Percentiles rank a stretch among this genome's conserved stretches.
Evolutionary conservation across 2,329 filamentous ascomycete species (phyloP).

Genomic region (Penicillium sclerotigenum): DNA sequence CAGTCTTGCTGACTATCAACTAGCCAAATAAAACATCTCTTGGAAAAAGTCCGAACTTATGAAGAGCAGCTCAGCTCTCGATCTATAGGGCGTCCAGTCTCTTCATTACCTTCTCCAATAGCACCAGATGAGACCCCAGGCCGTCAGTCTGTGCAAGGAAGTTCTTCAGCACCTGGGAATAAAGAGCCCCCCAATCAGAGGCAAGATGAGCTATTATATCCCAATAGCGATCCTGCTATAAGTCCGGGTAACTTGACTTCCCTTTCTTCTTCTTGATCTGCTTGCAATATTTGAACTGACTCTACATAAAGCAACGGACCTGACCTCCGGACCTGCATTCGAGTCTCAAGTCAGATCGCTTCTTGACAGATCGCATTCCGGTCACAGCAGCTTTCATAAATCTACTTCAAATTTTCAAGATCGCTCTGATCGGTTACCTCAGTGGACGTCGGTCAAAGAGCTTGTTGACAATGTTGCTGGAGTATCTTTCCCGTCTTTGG

Average conservation of each 20-base stretch:
- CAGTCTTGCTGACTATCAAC: background rate
- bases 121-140: background rate
- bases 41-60: slow-evolving; percentile 16
- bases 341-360: slow-evolving; percentile 21
- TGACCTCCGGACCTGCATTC: slow-evolving; percentile 19
- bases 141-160: background rate
- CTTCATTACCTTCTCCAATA: background rate
- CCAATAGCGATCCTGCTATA: slow-evolving; percentile 5
- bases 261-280: background rate
- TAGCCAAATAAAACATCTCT: slow-evolving; percentile 12
- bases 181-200: background rate
- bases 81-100: background rate
- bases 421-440: background rate
- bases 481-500: slow-evolving; percentile 11
- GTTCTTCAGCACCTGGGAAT: background rate
- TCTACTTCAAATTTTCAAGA: background rate
- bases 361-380: slow-evolving; percentile 10
- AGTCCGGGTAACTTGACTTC: slow-evolving; percentile 10
- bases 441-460: slow-evolving; percentile 8
- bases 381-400: background rate
- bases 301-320: slow-evolving; percentile 17
- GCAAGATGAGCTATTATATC: background rate
- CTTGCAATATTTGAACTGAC: background rate
- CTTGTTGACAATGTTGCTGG: slow-evolving; percentile 4
- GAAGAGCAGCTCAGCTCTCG: slow-evolving; percentile 9